Conservation (phyloP, 140 eudicot species). For the Artemisia princeps region DNA sequence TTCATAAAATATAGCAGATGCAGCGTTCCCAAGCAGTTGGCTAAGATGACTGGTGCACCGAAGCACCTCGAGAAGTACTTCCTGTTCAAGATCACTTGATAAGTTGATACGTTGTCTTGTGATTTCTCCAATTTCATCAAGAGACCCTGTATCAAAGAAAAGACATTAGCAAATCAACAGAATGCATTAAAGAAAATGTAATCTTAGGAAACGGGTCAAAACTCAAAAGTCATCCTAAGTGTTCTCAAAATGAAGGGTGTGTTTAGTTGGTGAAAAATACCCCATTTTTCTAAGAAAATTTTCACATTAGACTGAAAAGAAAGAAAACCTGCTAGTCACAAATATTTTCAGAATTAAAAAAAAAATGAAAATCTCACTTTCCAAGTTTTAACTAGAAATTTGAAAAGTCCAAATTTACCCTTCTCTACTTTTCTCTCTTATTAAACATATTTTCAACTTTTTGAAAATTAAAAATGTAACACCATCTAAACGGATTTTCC, state of each 20-base stretch:
- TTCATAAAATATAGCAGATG: slow-evolving; percentile 62
- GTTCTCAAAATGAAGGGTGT: neutral
- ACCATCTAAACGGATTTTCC: too few relatives aligned
- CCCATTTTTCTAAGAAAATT: too few relatives aligned
- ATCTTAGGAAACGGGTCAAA: neutral
- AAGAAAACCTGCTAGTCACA: too few relatives aligned
- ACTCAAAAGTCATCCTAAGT: neutral
- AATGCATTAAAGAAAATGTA: neutral
- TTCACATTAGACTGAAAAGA: too few relatives aligned
- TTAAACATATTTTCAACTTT: too few relatives aligned
- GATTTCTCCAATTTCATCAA: slow-evolving; percentile 42
- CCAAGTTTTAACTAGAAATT: too few relatives aligned
- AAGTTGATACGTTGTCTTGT: slow-evolving; percentile 38
- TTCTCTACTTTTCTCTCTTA: too few relatives aligned
- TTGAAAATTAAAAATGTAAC: too few relatives aligned
- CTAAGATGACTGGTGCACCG: slow-evolving; percentile 51
- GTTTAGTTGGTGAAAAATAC: too few relatives aligned
- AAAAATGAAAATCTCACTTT: too few relatives aligned
- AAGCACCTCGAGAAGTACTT: slow-evolving; percentile 57
- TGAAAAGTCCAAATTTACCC: too few relatives aligned
- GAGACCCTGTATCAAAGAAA: slow-evolving; percentile 44
- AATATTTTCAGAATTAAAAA: too few relatives aligned
- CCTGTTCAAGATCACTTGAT: slow-evolving; percentile 41
- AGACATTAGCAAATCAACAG: neutral
- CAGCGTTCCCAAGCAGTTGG: slow-evolving; percentile 75